Percentiles rank a stretch among this genome's conserved stretches.
phyloP scores from a whole-genome alignment of 176 grass and related monocot species.

The Saccharum spontaneum region DNA sequence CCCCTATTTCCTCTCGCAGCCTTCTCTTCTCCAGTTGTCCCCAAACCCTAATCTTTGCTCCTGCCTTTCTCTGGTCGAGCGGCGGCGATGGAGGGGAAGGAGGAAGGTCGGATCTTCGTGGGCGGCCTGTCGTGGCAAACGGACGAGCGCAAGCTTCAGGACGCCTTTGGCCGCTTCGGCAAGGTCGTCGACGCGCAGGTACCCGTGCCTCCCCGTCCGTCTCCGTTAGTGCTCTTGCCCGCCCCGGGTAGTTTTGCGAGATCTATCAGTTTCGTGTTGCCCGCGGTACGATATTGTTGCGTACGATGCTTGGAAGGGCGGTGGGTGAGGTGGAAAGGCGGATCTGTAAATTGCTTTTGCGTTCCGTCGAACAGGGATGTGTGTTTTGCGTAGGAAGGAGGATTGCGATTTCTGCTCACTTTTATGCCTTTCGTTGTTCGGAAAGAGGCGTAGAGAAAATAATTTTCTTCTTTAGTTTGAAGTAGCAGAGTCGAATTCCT shows the following conservation, averaged over 20 bases:
- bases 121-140: constrained; percentile 78
- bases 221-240: background rate
- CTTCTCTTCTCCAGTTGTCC: too few species aligned
- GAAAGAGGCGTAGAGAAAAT: background rate
- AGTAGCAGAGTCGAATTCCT: background rate
- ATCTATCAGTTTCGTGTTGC: background rate
- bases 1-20: background rate
- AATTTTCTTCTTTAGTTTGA: background rate
- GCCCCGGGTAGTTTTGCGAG: background rate
- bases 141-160: constrained; percentile 62
- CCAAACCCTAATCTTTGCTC: background rate
- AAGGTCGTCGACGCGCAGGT: constrained; percentile 84
- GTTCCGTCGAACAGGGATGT: background rate
- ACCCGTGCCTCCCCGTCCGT: background rate
- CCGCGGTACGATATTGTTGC: background rate
- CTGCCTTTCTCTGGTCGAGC: background rate
- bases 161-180: constrained; percentile 76
- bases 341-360: background rate
- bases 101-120: constrained; percentile 84
- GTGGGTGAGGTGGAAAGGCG: background rate
- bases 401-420: background rate
- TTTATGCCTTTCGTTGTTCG: background rate
- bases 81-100: constrained; percentile 58
- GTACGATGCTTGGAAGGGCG: background rate
- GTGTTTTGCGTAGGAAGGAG: background rate